A percentile compares a stretch with the other conserved stretches of the same genome.
Conservation (phyloP, 2,329 filamentous ascomycete species). For the Macroventuria anomochaeta region DNA sequence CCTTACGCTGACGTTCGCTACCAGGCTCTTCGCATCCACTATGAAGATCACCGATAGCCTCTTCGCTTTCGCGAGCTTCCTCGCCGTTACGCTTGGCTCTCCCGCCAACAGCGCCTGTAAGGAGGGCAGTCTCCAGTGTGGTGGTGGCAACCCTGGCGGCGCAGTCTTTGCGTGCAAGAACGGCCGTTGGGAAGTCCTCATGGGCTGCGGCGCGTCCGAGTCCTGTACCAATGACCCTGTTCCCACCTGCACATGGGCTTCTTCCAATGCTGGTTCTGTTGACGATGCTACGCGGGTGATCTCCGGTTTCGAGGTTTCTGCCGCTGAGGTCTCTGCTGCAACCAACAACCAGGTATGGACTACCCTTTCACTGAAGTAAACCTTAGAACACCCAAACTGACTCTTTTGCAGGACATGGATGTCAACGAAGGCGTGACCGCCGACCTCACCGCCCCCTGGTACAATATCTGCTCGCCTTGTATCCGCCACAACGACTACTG, state of each 20-base stretch:
- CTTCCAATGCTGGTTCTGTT: not conserved
- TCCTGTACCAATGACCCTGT: not conserved
- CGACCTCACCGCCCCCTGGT: not conserved
- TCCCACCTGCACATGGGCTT: not conserved
- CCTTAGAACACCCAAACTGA: not conserved
- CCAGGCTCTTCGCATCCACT: not conserved
- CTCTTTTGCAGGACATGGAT: not conserved
- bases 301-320: not conserved
- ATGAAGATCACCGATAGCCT: not conserved
- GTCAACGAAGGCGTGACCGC: not conserved
- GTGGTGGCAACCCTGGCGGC: not conserved
- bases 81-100: not conserved
- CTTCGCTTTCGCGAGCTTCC: conserved; percentile 4
- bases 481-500: not conserved
- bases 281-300: not conserved
- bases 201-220: not conserved
- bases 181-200: not conserved
- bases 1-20: too few relatives aligned
- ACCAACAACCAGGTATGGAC: not conserved
- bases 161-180: conserved; percentile 4
- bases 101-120: not conserved
- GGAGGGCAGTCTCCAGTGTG: not conserved
- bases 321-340: not conserved
- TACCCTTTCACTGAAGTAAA: too few relatives aligned
- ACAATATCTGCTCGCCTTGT: not conserved